Evolutionary conservation across 31 red algal species (phyloP).

Genomic region (Asparagopsis taxiformis): DNA sequence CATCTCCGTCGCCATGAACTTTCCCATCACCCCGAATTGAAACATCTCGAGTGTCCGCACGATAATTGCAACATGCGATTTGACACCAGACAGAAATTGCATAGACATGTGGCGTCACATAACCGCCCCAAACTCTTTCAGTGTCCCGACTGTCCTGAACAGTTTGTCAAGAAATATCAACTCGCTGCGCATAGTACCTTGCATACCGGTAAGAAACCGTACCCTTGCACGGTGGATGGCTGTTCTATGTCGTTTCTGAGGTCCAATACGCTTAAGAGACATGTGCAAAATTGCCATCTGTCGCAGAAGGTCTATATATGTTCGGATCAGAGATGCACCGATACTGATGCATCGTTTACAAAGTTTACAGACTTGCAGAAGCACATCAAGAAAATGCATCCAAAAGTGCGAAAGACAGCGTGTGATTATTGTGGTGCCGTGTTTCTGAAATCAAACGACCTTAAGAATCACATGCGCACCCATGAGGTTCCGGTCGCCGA

Average conservation of each 20-base stretch:
- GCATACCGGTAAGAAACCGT: constrained; percentile 5
- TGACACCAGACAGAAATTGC: not conserved
- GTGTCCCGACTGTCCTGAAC: constrained; percentile 1
- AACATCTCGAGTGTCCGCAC: not conserved
- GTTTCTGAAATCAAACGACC: not conserved
- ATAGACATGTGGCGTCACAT: not conserved
- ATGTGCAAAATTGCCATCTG: not conserved
- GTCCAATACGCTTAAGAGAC: not conserved
- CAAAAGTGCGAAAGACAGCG: not conserved
- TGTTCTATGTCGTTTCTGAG: not conserved
- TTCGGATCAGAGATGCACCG: too few species aligned
- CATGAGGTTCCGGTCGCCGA: not conserved
- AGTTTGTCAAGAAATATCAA: constrained; percentile 2
- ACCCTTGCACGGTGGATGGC: constrained; percentile 1
- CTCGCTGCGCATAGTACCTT: constrained; percentile 1
- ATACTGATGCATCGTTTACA: not conserved
- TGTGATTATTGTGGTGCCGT: constrained; percentile 5
- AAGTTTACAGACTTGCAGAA: constrained; percentile 11
- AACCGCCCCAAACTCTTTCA: not conserved
- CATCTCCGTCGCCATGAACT: constrained; percentile 1
- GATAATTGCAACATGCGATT: not conserved
- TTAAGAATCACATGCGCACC: not conserved
- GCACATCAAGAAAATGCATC: constrained; percentile 8
- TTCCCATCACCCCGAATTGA: not conserved
- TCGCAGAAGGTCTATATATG: not conserved